A percentile compares a stretch with the other conserved stretches of the same genome.
These are phyloP conservation scores for Lepidium sativum DNA, from an alignment of 345 rosid species.

Conservation along the genomic window DNA sequence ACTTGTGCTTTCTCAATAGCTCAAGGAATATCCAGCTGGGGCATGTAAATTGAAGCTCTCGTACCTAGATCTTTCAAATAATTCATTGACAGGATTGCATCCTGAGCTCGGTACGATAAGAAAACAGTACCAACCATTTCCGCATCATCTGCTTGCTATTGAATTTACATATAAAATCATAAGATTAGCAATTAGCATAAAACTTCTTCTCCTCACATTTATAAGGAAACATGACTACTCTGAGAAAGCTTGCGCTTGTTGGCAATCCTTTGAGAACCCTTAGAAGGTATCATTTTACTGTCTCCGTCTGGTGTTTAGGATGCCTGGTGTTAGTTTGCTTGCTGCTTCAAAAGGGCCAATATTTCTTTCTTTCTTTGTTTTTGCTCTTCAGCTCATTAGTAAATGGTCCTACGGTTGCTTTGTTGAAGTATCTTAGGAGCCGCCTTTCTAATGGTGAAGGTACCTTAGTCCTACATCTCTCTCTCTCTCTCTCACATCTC, in stretches of 20 bases:
- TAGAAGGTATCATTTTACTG: slow-evolving; percentile 46
- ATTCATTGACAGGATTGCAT: slow-evolving; percentile 79
- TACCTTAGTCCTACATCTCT: slow-evolving; percentile 22
- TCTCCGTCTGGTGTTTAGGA: slow-evolving; percentile 4
- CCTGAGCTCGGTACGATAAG: slow-evolving; percentile 70
- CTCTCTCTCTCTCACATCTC: neutral
- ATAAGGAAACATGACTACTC: slow-evolving; percentile 83
- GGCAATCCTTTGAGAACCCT: slow-evolving; percentile 90
- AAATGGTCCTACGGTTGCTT: slow-evolving; percentile 79
- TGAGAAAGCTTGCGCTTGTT: slow-evolving; percentile 61
- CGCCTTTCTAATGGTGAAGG: slow-evolving; percentile 76
- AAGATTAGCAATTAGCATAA: neutral
- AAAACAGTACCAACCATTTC: slow-evolving; percentile 8
- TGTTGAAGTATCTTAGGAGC: slow-evolving; percentile 74
- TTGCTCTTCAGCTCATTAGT: slow-evolving; percentile 61
- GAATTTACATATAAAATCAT: neutral
- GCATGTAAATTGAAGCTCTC: slow-evolving; percentile 67
- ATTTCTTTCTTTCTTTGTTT: neutral
- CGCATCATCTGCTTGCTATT: slow-evolving; percentile 5
- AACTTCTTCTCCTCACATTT: neutral
- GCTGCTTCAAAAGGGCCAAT: slow-evolving; percentile 4
- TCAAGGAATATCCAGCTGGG: slow-evolving; percentile 75
- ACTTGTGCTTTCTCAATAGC: slow-evolving; percentile 31
- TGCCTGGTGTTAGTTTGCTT: neutral
- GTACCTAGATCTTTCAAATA: slow-evolving; percentile 86